Percentiles rank a stretch among this genome's conserved stretches.
phyloP scores from a whole-genome alignment of 179 eudicot genomes.

The Gypsophila paniculata region DNA sequence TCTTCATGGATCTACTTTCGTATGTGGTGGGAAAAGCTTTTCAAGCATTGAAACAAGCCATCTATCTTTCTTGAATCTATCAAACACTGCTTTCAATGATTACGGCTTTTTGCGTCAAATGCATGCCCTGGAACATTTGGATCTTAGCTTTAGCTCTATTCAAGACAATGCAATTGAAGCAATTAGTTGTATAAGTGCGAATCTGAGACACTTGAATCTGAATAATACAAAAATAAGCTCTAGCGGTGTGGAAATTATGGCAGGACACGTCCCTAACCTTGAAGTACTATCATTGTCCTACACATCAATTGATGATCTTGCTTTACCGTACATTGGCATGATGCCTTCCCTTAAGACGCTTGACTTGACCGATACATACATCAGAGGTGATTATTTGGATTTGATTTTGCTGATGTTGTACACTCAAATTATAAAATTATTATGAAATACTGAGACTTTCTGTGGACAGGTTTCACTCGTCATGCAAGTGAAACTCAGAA shows the following conservation, averaged over 20 bases:
- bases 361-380: slow-evolving; percentile 57
- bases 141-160: slow-evolving; percentile 50
- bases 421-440: background rate
- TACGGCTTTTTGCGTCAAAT: slow-evolving; percentile 48
- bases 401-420: background rate
- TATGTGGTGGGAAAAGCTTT: slow-evolving; percentile 37
- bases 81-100: slow-evolving; percentile 44
- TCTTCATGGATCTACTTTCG: slow-evolving; percentile 48
- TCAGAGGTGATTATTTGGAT: slow-evolving; percentile 46
- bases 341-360: slow-evolving; percentile 65
- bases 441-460: background rate
- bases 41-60: slow-evolving; percentile 39
- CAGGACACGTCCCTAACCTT: slow-evolving; percentile 73
- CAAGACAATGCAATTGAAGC: slow-evolving; percentile 50
- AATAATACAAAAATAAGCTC: slow-evolving; percentile 62
- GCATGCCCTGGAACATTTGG: slow-evolving; percentile 57
- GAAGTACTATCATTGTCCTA: slow-evolving; percentile 51
- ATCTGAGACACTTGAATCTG: slow-evolving; percentile 60
- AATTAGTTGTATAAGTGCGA: slow-evolving; percentile 48
- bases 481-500: slow-evolving; percentile 29
- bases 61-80: slow-evolving; percentile 55
- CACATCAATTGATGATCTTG: slow-evolving; percentile 58
- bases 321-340: slow-evolving; percentile 51
- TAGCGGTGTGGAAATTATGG: slow-evolving; percentile 55
- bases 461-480: slow-evolving; percentile 43